A percentile compares a stretch with the other conserved stretches of the same genome.
These are phyloP conservation scores for Spizellomyces punctatus DNA, from an alignment of 192 early-diverging fungal species.

Conservation along the genomic window DNA sequence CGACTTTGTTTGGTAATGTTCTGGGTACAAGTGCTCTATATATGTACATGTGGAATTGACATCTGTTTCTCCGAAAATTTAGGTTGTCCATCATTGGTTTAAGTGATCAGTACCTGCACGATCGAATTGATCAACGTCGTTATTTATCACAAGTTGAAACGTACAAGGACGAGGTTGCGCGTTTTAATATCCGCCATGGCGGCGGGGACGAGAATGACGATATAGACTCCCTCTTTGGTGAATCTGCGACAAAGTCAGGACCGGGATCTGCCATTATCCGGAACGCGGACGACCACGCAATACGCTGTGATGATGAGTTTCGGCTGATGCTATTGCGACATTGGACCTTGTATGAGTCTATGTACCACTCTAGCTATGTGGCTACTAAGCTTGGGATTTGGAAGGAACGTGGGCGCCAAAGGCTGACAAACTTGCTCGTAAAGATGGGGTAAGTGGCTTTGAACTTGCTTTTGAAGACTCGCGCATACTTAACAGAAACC, in stretches of 20 bases:
- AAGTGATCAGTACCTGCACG: conserved; percentile 76
- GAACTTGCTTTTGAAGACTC: not conserved
- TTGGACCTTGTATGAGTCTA: conserved; percentile 86
- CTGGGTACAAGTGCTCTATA: not conserved
- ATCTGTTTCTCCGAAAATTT: not conserved
- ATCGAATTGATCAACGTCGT: conserved; percentile 67
- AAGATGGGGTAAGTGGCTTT: conserved; percentile 78
- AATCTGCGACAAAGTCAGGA: conserved; percentile 14
- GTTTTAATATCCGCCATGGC: conserved; percentile 44
- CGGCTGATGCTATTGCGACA: conserved; percentile 85
- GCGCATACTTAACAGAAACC: not conserved
- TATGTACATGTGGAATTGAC: too few species aligned
- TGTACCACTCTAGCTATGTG: conserved; percentile 88
- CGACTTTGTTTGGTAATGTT: conserved; percentile 76
- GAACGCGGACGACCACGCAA: conserved; percentile 53
- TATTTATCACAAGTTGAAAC: conserved; percentile 65
- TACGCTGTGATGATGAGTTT: conserved; percentile 76
- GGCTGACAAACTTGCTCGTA: conserved; percentile 80
- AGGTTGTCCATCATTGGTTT: conserved; percentile 81
- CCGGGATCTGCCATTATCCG: not conserved
- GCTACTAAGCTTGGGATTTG: conserved; percentile 86
- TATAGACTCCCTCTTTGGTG: conserved; percentile 26
- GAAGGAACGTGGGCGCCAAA: conserved; percentile 78
- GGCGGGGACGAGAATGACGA: conserved; percentile 25
- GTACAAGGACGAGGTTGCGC: conserved; percentile 72